These are phyloP conservation scores for slime mould (Dictyostelium discoideum) DNA, from an alignment of 78 protist genomes.

Conservation along the genomic window DNA sequence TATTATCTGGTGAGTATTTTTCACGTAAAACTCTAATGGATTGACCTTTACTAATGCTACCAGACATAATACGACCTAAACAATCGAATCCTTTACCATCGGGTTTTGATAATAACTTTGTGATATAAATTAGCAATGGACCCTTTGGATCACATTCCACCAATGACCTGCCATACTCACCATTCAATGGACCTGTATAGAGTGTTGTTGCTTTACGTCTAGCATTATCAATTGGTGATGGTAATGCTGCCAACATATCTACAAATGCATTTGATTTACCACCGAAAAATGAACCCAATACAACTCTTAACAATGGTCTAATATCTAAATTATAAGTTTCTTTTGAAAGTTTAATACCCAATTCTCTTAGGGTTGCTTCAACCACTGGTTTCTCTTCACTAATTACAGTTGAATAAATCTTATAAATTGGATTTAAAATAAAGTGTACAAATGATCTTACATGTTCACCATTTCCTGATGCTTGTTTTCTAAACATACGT, in stretches of 20 bases:
- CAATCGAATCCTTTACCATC: constrained; percentile 92
- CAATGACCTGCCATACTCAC: constrained; percentile 78
- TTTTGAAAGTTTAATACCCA: constrained; percentile 85
- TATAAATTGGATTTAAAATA: constrained; percentile 98
- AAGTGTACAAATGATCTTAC: constrained; percentile 95
- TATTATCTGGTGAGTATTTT: constrained; percentile 94
- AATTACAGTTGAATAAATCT: constrained; percentile 83
- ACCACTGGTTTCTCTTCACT: background rate
- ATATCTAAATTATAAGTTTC: constrained; percentile 69
- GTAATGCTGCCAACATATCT: constrained; percentile 87
- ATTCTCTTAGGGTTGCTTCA: constrained; percentile 42
- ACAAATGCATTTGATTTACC: constrained; percentile 89
- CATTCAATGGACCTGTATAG: constrained; percentile 89
- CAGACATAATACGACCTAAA: constrained; percentile 88
- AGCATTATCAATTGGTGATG: constrained; percentile 91
- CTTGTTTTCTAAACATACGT: constrained; percentile 79
- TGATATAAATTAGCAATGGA: constrained; percentile 90
- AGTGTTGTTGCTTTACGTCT: constrained; percentile 41
- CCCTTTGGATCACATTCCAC: constrained; percentile 90
- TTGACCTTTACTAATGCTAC: constrained; percentile 86
- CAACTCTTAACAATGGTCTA: constrained; percentile 87
- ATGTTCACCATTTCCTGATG: background rate
- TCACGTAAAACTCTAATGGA: constrained; percentile 94
- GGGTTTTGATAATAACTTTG: constrained; percentile 78
- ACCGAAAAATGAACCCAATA: constrained; percentile 88